These are phyloP conservation scores for Fagopyrum homotropicum DNA, from an alignment of 148 eudicot genomes.

Conservation along the genomic window DNA sequence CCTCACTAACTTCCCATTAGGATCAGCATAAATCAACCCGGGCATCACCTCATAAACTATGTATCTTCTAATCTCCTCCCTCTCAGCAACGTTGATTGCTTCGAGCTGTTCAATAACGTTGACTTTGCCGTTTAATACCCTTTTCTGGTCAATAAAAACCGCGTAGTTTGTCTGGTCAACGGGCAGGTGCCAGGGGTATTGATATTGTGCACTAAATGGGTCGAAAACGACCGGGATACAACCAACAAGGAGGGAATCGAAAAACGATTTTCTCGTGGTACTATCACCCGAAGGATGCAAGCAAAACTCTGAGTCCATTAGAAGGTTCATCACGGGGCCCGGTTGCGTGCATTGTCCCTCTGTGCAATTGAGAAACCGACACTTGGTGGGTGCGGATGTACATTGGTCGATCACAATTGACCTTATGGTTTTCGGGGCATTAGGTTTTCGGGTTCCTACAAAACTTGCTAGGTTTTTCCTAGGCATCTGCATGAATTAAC, in stretches of 20 bases:
- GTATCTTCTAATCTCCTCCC: conserved; percentile 64
- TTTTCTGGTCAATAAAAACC: conserved; percentile 24
- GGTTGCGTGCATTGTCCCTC: conserved; percentile 17
- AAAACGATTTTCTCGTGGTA: conserved; percentile 27
- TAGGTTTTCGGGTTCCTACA: conserved; percentile 30
- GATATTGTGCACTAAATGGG: conserved; percentile 27
- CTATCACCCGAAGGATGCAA: conserved; percentile 40
- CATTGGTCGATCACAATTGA: conserved; percentile 34
- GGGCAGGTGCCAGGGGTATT: conserved; percentile 46
- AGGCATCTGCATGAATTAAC: not conserved
- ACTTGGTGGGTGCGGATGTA: conserved; percentile 14
- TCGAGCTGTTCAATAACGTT: conserved; percentile 39
- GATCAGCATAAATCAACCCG: conserved; percentile 58
- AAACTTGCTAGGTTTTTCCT: conserved; percentile 29
- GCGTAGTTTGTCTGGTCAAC: conserved; percentile 30
- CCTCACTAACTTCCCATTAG: conserved; percentile 36
- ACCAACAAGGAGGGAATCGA: conserved; percentile 45
- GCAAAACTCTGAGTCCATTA: conserved; percentile 31
- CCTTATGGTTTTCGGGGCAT: conserved; percentile 18
- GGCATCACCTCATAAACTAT: conserved; percentile 74
- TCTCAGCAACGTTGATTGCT: conserved; percentile 32
- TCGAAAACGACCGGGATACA: conserved; percentile 46
- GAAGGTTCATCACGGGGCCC: conserved; percentile 18
- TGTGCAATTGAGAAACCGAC: conserved; percentile 23
- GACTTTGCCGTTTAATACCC: conserved; percentile 16